Evolutionary conservation across 1,139 yeast genomes (phyloP).

Genomic region (Pichiaceae sp.): DNA sequence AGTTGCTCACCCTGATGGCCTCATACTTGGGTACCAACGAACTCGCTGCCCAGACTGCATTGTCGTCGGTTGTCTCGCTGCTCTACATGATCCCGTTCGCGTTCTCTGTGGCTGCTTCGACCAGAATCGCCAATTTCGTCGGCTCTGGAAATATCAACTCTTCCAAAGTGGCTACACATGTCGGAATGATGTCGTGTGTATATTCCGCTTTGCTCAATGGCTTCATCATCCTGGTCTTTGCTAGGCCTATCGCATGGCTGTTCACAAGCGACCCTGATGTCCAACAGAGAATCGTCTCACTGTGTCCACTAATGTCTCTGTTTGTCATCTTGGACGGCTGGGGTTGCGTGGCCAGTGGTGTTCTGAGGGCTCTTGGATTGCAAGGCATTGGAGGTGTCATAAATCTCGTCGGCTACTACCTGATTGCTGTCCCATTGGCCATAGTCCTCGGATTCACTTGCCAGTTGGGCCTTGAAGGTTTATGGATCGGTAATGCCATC

Average conservation of each 20-base stretch:
- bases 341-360: constrained; percentile 79
- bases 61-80: constrained; percentile 72
- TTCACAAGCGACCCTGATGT: constrained; percentile 71
- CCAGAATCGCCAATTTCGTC: constrained; percentile 79
- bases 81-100: constrained; percentile 87
- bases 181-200: constrained; percentile 55
- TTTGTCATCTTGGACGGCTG: constrained; percentile 74
- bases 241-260: constrained; percentile 49
- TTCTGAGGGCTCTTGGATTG: constrained; percentile 78
- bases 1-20: constrained; percentile 61
- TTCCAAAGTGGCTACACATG: constrained; percentile 58
- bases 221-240: constrained; percentile 39
- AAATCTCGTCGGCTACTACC: constrained; percentile 68
- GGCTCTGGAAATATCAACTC: constrained; percentile 64
- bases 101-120: constrained; percentile 76
- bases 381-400: constrained; percentile 79
- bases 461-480: constrained; percentile 51
- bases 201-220: constrained; percentile 53
- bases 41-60: constrained; percentile 84
- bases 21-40: constrained; percentile 77
- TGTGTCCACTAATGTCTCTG: constrained; percentile 67
- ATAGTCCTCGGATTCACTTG: constrained; percentile 49
- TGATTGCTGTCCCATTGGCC: constrained; percentile 64
- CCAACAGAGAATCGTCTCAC: constrained; percentile 32
- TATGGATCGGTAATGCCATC: constrained; percentile 83